A percentile compares a stretch with the other conserved stretches of the same genome.
phyloP scores from a whole-genome alignment of 2,329 filamentous ascomycete genomes.

The Hypoxylon sp. region DNA sequence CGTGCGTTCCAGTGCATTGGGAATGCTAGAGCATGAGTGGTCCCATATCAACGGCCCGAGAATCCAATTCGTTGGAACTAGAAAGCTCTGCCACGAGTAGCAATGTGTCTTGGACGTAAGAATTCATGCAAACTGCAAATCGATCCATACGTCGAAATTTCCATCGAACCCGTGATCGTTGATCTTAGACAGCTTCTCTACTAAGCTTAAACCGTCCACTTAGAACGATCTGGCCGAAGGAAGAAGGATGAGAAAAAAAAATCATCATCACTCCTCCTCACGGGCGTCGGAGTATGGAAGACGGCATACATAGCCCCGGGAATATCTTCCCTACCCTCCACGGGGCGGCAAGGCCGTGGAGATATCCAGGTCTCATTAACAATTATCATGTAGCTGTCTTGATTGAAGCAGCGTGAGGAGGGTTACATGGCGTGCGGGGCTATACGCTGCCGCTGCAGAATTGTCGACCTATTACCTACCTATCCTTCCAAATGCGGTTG shows the following conservation, averaged over 20 bases:
- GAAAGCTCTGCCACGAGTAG: conserved; percentile 30
- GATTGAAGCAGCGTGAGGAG: conserved; percentile 27
- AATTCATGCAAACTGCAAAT: conserved; percentile 40
- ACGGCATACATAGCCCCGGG: conserved; percentile 12
- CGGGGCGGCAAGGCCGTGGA: conserved; percentile 14
- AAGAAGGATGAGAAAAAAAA: conserved; percentile 15
- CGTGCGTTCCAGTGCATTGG: conserved; percentile 52
- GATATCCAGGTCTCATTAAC: conserved; percentile 11
- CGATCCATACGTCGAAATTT: conserved; percentile 30
- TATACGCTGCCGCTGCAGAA: conserved; percentile 37
- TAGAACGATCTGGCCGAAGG: conserved; percentile 9
- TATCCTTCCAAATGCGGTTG: conserved; percentile 36
- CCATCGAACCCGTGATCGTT: conserved; percentile 18
- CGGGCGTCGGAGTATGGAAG: conserved; percentile 18
- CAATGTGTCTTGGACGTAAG: conserved; percentile 33
- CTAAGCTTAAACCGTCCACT: background rate
- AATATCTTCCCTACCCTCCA: conserved; percentile 12
- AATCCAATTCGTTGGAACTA: conserved; percentile 44
- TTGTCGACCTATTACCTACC: conserved; percentile 39
- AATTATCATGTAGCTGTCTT: conserved; percentile 16
- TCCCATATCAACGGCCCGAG: conserved; percentile 46
- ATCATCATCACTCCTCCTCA: background rate
- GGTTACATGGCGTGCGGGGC: conserved; percentile 46
- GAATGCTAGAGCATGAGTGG: conserved; percentile 43
- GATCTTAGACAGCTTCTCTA: conserved; percentile 7